A percentile compares a stretch with the other conserved stretches of the same genome.
phyloP scores from a whole-genome alignment of 2,329 filamentous ascomycete species.

The Neopestalotiopsis sp. region DNA sequence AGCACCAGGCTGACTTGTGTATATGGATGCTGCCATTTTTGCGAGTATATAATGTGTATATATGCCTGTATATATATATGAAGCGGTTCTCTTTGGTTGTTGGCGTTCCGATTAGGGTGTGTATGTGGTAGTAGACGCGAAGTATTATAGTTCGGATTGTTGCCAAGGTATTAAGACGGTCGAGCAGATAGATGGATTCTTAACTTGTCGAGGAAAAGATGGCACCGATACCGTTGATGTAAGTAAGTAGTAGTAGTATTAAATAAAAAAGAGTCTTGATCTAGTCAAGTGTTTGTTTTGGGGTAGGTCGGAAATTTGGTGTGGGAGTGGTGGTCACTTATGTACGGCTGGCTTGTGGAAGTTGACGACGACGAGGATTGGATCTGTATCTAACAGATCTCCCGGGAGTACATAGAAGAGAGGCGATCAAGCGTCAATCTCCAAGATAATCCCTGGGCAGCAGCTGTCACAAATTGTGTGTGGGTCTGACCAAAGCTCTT shows the following conservation, averaged over 20 bases:
- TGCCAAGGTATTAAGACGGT: slow-evolving; percentile 3
- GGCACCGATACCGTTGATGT: slow-evolving; percentile 20
- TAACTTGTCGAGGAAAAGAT: slow-evolving; percentile 13
- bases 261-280: slow-evolving; percentile 13
- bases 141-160: slow-evolving; percentile 20
- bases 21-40: slow-evolving; percentile 53
- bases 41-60: slow-evolving; percentile 23
- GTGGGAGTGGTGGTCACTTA: slow-evolving; percentile 48
- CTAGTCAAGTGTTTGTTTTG: slow-evolving; percentile 23
- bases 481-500: slow-evolving; percentile 45
- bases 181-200: neutral
- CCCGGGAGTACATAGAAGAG: slow-evolving; percentile 47
- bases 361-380: slow-evolving; percentile 43
- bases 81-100: slow-evolving; percentile 29
- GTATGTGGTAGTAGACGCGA: slow-evolving; percentile 20
- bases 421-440: slow-evolving; percentile 58
- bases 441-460: slow-evolving; percentile 53
- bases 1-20: slow-evolving; percentile 50
- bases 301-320: slow-evolving; percentile 19
- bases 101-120: slow-evolving; percentile 26
- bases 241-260: neutral
- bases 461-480: slow-evolving; percentile 61
- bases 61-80: slow-evolving; percentile 21
- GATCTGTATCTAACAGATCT: slow-evolving; percentile 55
- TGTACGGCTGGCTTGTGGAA: slow-evolving; percentile 43